Base-by-base conservation (phyloP, 768 basidiomycete genomes). In the Panellus pusillus region DNA sequence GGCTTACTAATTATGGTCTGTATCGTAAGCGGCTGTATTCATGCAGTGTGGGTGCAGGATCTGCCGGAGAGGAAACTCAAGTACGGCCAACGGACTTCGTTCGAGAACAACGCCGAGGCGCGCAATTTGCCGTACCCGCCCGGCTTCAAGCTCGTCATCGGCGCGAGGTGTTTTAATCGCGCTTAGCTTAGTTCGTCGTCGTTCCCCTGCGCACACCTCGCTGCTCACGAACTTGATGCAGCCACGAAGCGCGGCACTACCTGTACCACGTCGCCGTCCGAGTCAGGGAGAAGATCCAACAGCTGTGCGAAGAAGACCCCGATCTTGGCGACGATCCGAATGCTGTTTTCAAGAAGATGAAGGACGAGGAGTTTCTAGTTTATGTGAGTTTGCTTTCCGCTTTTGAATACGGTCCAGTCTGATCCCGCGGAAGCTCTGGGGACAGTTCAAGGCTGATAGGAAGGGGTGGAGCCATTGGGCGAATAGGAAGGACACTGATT, bases 101-200 rank as follows among this genome's bases (percentile, higher is more conserved):
- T 61, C 41, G 55, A 54, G 48, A 57, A 57, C 24, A 61, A 57
- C 17, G 54, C 59, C 15, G 55, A 61, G 32, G 59, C 59, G n/a
- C 50, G 51, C 36, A 61, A 53, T 29, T 31, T 56, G 44, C 59
- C 59, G 15, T 61, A 61, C 38, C 55, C 59, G 2, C 59, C 59
- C 9, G 18, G 45, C 9, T 56, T 56, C 41, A 41, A 47, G 40
- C 52, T 61, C 17, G 12, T 50, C 24, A 53, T 61, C 29, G 55
- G 59, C 3, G 8, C n/a, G 6, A 47, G 55, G 15, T 57, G 55
- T 28, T 61, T 56, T n/a, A 54, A 57, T 27, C 54, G 59, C 13
- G 55, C 59, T 1, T 50, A 3, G 55, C 55, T 18, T 57, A 61
- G 59, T 61, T 38, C 20, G 57, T 50, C 6, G 6, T 6, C 24